Evolutionary conservation across 495 filamentous ascomycete species (phyloP).

Genomic region (Melanomma pulvis-pyrius): DNA sequence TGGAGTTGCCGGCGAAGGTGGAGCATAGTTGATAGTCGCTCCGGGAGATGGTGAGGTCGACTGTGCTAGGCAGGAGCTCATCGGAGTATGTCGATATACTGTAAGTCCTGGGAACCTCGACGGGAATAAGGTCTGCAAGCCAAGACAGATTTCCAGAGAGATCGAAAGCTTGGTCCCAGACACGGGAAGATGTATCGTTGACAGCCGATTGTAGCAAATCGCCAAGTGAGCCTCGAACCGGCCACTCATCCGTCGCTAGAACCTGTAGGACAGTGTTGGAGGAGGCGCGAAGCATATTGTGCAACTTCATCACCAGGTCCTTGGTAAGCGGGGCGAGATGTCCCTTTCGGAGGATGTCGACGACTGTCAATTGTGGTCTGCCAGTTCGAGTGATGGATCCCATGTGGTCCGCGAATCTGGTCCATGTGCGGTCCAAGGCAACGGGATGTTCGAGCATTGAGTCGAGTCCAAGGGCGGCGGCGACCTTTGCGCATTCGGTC

Average conservation of each 20-base stretch:
- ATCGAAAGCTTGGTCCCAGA: conserved; percentile 55
- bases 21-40: conserved; percentile 41
- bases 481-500: conserved; percentile 54
- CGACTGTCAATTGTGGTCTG: conserved; percentile 44
- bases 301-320: conserved; percentile 52
- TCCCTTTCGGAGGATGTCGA: conserved; percentile 53
- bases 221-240: conserved; percentile 51
- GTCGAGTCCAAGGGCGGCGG: conserved; percentile 50
- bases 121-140: conserved; percentile 50
- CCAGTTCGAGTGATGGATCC: conserved; percentile 40
- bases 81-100: conserved; percentile 53
- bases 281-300: conserved; percentile 49
- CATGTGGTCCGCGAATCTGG: conserved; percentile 50
- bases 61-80: conserved; percentile 52
- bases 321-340: conserved; percentile 55
- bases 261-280: conserved; percentile 54
- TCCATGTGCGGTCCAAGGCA: conserved; percentile 50
- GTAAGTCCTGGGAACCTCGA: conserved; percentile 56
- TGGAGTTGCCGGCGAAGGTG: conserved; percentile 17
- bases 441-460: conserved; percentile 40
- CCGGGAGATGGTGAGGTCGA: conserved; percentile 53
- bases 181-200: conserved; percentile 48
- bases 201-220: conserved; percentile 51
- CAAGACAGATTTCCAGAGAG: conserved; percentile 46
- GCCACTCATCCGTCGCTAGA: conserved; percentile 54